A percentile compares a stretch with the other conserved stretches of the same genome.
phyloP scores from a whole-genome alignment of 2,329 filamentous ascomycete genomes.

The Fusarium bulbicola region DNA sequence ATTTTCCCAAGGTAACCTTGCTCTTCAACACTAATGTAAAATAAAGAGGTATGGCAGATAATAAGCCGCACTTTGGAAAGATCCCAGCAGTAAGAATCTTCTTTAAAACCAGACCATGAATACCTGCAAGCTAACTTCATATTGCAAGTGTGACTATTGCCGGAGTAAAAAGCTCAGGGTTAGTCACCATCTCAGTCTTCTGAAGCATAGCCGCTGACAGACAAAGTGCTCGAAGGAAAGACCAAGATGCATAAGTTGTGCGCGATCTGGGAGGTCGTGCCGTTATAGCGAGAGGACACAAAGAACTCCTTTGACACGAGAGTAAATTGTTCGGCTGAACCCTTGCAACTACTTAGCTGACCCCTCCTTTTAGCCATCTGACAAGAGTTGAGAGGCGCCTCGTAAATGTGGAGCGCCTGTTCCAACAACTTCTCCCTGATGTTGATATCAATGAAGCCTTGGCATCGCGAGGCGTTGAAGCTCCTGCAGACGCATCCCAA shows the following conservation, averaged over 20 bases:
- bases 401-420: background rate
- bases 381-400: background rate
- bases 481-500: background rate
- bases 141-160: background rate
- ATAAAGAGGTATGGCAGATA: background rate
- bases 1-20: background rate
- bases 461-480: rapidly evolving
- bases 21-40: background rate
- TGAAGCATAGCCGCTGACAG: background rate
- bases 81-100: background rate
- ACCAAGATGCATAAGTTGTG: background rate
- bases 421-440: background rate
- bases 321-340: rapidly evolving
- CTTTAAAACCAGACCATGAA: too few relatives aligned
- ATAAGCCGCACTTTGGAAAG: background rate
- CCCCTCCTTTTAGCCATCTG: background rate
- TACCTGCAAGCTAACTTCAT: too few relatives aligned
- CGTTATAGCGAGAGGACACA: background rate
- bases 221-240: background rate
- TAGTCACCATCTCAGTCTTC: too few relatives aligned
- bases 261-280: background rate
- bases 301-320: background rate
- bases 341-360: rapidly evolving
- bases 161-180: background rate
- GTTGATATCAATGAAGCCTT: background rate